Conservation (phyloP, 2,329 filamentous ascomycete genomes). For the Beauveria sp. region DNA sequence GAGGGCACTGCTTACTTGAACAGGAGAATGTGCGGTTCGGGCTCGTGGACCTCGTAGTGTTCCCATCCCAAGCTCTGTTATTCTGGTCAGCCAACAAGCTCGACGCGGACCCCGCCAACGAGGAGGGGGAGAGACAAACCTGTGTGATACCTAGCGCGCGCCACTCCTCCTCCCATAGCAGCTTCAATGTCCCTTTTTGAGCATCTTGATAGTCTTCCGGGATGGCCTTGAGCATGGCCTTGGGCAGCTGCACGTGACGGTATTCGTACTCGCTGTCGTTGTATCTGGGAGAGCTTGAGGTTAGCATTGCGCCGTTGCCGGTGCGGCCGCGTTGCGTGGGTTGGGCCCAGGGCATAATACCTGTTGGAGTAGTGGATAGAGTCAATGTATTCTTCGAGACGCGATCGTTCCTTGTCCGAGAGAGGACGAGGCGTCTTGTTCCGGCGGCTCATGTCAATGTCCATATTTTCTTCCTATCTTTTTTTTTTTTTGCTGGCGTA, state of each 20-base stretch:
- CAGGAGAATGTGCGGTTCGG: slow-evolving; percentile 93
- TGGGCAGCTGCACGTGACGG: slow-evolving; percentile 93
- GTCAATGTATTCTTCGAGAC: slow-evolving; percentile 86
- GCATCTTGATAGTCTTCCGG: slow-evolving; percentile 91
- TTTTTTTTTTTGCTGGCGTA: background rate
- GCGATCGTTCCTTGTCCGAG: slow-evolving; percentile 70
- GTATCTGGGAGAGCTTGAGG: slow-evolving; percentile 53
- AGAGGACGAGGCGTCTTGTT: slow-evolving; percentile 80
- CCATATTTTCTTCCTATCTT: slow-evolving; percentile 20
- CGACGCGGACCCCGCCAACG: background rate
- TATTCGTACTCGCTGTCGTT: slow-evolving; percentile 92
- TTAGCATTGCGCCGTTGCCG: slow-evolving; percentile 4
- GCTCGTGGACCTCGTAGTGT: slow-evolving; percentile 98
- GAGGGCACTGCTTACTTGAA: slow-evolving; percentile 69
- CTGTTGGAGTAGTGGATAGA: slow-evolving; percentile 91
- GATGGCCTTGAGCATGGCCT: slow-evolving; percentile 96
- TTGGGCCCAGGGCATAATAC: slow-evolving; percentile 40
- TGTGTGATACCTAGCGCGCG: slow-evolving; percentile 93
- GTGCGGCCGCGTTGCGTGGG: background rate
- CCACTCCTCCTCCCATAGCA: slow-evolving; percentile 99
- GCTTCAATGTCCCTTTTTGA: slow-evolving; percentile 83
- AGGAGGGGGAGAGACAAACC: slow-evolving; percentile 41
- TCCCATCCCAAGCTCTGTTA: slow-evolving; percentile 92
- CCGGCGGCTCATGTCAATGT: slow-evolving; percentile 74
- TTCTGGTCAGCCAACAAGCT: background rate